Conservation (phyloP, 441 rosid species). For the Erodium moschatum region DNA sequence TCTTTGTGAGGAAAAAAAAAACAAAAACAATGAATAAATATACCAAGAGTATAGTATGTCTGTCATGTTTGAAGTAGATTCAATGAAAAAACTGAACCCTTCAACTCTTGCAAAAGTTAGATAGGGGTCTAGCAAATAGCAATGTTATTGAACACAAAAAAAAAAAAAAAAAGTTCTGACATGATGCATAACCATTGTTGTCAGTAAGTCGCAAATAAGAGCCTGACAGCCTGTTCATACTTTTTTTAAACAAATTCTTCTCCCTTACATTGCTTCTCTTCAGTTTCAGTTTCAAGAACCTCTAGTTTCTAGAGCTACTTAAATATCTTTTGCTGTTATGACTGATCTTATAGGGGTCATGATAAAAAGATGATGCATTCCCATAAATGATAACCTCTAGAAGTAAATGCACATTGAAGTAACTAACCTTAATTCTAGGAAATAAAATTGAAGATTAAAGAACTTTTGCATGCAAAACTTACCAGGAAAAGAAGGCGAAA, state of each 20-base stretch:
- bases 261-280: background rate
- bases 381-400: background rate
- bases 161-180: background rate
- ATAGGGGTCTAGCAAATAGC: background rate
- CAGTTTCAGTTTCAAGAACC: background rate
- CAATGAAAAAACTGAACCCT: background rate
- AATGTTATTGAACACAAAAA: background rate
- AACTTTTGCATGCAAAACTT: conserved; percentile 25
- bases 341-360: background rate
- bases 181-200: background rate
- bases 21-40: conserved; percentile 20
- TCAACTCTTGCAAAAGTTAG: background rate
- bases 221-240: background rate
- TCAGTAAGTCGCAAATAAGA: background rate
- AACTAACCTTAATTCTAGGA: background rate
- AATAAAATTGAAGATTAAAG: conserved; percentile 1
- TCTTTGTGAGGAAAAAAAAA: conserved; percentile 34
- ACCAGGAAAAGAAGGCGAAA: conserved; percentile 90
- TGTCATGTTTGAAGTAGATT: background rate
- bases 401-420: background rate
- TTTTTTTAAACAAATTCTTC: background rate
- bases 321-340: background rate
- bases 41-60: background rate
- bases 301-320: background rate
- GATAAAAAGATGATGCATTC: background rate